These are phyloP conservation scores for Syncephalis fuscata DNA, from an alignment of 371 early-diverging fungal species.

Conservation along the genomic window DNA sequence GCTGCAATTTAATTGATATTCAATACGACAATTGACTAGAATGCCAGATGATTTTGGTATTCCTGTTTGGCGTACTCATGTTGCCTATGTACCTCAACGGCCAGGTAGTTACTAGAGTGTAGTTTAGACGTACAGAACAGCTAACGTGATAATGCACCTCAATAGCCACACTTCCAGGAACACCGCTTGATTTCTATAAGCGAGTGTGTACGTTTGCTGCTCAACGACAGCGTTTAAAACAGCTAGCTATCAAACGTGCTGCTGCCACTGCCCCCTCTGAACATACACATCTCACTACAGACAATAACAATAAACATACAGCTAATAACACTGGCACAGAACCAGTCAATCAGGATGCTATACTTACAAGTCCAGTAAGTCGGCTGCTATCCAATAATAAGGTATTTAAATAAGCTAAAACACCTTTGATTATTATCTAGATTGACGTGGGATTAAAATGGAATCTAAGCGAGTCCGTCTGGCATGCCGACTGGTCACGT, in stretches of 20 bases:
- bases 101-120: slow-evolving; percentile 53
- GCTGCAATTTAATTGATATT: background rate
- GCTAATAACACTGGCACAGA: too few species aligned
- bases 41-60: slow-evolving; percentile 40
- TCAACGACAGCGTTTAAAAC: slow-evolving; percentile 17
- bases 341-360: too few species aligned
- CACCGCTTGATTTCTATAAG: slow-evolving; percentile 49
- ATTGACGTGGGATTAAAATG: slow-evolving; percentile 38
- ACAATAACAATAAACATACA: too few species aligned
- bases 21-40: slow-evolving; percentile 16
- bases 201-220: slow-evolving; percentile 32
- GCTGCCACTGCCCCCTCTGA: too few species aligned
- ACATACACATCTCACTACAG: too few species aligned
- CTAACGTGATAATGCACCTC: background rate
- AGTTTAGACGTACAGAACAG: slow-evolving; percentile 20
- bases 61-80: slow-evolving; percentile 54
- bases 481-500: slow-evolving; percentile 54
- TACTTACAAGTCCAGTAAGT: slow-evolving; percentile 34
- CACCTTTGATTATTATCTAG: slow-evolving; percentile 5
- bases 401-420: background rate
- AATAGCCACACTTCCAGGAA: slow-evolving; percentile 43
- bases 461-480: slow-evolving; percentile 44
- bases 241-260: too few species aligned
- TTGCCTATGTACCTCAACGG: slow-evolving; percentile 79
- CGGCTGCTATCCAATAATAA: background rate